Conservation (phyloP, 305 asterid genomes). For the Fraxinus sp. region DNA sequence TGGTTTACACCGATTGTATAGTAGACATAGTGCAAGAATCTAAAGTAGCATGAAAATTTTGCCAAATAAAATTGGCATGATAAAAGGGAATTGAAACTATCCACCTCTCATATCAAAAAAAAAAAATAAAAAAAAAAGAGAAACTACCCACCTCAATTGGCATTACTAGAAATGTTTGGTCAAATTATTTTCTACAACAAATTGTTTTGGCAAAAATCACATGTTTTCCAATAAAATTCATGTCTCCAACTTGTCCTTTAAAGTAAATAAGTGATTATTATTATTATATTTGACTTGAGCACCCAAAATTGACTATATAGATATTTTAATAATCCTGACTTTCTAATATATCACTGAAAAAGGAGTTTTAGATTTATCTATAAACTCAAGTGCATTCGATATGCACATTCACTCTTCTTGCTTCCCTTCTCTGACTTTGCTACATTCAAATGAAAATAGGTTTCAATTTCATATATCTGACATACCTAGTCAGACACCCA, state of each 20-base stretch:
- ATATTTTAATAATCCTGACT: not conserved
- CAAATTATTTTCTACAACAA: not conserved
- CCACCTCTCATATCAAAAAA: no score
- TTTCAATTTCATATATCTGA: not conserved
- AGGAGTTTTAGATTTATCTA: no score
- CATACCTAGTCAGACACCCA: not conserved
- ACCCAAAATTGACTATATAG: not conserved
- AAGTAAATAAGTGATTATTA: no score
- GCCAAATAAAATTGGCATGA: not conserved
- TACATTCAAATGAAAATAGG: not conserved
- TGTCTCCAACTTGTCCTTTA: not conserved
- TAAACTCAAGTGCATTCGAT: no score
- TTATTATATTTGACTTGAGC: not conserved
- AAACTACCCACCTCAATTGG: not conserved
- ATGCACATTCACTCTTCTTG: not conserved
- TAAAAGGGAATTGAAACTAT: not conserved
- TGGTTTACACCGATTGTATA: not conserved
- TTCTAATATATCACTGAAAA: not conserved
- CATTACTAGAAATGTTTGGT: not conserved
- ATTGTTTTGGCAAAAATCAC: not conserved
- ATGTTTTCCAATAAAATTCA: not conserved
- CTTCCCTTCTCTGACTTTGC: not conserved
- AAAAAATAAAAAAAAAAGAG: no score
- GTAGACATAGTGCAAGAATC: not conserved
- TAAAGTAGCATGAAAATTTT: not conserved